Percentiles rank a stretch among this genome's conserved stretches.
These are phyloP conservation scores for Spizellomyces sp. DNA, from an alignment of 192 early-diverging fungal genomes.

Conservation along the genomic window DNA sequence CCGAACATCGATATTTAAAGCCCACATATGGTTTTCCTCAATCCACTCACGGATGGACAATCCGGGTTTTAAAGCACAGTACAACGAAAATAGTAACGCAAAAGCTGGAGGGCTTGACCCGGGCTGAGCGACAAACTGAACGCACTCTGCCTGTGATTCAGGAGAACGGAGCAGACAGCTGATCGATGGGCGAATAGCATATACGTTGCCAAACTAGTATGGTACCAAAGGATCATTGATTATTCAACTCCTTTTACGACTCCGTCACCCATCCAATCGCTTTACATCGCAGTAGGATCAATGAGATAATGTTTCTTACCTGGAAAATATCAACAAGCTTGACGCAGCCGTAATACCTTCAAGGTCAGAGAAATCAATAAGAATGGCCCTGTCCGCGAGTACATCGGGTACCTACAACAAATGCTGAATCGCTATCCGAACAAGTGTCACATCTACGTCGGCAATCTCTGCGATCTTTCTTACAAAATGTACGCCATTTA, in stretches of 20 bases:
- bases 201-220: constrained; percentile 80
- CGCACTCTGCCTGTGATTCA: constrained; percentile 76
- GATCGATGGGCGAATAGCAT: constrained; percentile 69
- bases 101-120: constrained; percentile 56
- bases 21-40: constrained; percentile 67
- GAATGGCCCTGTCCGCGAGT: too few species aligned
- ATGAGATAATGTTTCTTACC: constrained; percentile 22
- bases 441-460: constrained; percentile 75
- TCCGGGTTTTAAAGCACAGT: constrained; percentile 78
- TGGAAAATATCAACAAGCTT: constrained; percentile 89
- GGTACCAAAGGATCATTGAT: background rate
- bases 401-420: constrained; percentile 64
- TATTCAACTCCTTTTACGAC: too few species aligned
- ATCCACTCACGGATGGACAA: constrained; percentile 85
- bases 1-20: constrained; percentile 80
- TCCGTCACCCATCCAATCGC: too few species aligned
- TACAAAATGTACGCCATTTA: constrained; percentile 87
- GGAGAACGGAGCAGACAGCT: constrained; percentile 61
- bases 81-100: constrained; percentile 73
- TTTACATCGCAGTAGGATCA: background rate
- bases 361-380: background rate
- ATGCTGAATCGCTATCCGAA: constrained; percentile 83
- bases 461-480: constrained; percentile 76
- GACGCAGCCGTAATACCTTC: constrained; percentile 87
- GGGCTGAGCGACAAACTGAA: constrained; percentile 68